A percentile compares a stretch with the other conserved stretches of the same genome.
These are phyloP conservation scores for Silene uniflora DNA, from an alignment of 148 eudicot species.

Conservation along the genomic window DNA sequence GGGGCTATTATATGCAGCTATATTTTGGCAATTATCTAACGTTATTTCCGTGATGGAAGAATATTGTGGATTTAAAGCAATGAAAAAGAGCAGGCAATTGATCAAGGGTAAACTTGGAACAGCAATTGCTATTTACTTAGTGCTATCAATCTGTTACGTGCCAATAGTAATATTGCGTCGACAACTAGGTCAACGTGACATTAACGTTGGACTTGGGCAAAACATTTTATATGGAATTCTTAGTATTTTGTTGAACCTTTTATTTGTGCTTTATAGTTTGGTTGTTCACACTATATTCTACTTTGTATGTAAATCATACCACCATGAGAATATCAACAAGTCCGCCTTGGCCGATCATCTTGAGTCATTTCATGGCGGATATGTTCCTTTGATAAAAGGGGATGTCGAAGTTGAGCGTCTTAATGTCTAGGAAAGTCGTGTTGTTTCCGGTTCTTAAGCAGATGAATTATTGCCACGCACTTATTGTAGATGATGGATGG, in stretches of 20 bases:
- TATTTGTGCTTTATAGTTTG: conserved; percentile 24
- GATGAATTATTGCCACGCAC: too few species aligned
- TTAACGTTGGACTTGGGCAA: conserved; percentile 7
- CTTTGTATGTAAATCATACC: conserved; percentile 60
- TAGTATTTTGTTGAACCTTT: conserved; percentile 19
- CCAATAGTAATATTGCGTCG: conserved; percentile 16
- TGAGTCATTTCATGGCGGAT: conserved; percentile 39
- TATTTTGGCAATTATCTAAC: conserved; percentile 42
- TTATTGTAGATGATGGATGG: too few species aligned
- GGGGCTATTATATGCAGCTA: conserved; percentile 21
- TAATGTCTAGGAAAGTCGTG: conserved; percentile 12
- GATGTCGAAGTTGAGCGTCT: conserved; percentile 33
- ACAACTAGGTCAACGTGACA: not conserved
- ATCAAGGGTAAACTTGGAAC: conserved; percentile 42
- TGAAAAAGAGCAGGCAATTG: conserved; percentile 46
- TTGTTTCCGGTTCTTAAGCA: not conserved
- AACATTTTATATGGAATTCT: conserved; percentile 26
- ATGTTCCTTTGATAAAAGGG: conserved; percentile 35
- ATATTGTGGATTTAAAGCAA: conserved; percentile 34
- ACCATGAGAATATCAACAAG: conserved; percentile 47
- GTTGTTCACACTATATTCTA: conserved; percentile 49
- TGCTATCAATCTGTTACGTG: conserved; percentile 16
- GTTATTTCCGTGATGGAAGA: conserved; percentile 45
- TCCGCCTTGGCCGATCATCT: conserved; percentile 38
- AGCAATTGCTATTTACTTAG: conserved; percentile 17